Evolutionary conservation across 768 basidiomycete genomes (phyloP), one percentile per base, ranked within the genome.

Genomic region (Mycena rosella): DNA sequence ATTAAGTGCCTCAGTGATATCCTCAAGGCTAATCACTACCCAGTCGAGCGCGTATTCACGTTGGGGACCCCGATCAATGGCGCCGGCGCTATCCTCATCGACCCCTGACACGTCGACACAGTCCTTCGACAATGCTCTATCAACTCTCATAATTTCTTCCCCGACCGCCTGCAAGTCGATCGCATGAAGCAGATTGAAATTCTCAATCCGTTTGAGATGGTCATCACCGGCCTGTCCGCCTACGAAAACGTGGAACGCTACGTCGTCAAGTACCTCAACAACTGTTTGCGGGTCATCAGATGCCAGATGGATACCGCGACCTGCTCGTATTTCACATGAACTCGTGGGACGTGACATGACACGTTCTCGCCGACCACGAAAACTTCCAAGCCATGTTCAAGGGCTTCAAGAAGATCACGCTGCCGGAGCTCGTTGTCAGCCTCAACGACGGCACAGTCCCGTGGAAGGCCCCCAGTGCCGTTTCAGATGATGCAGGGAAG

Each of bases 401-500:
- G n/a, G n/a, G n/a, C n/a, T n/a, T 2, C 5, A 44, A 47, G n/a
- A 9, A 58, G 5, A 4, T 58, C 1, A 45, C 40, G 2, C 42
- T 29, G 3, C 57, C 57, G 14, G 57, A 44, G 27, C 57, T 58
- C 5, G 29, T 58, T 22, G 8, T 58, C 29, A 30, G 29, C n/a
- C 18, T 58, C 18, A 58, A 58, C 29, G 57, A 58, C 11, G 57
- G 57, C 18, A 2, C 3, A 3, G 57, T 58, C 20, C 27, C 57
- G 13, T 58, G 57, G 57, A 58, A 47, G 44, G 57, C 51, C 13
- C 7, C 57, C 2, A 32, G n/a, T 26, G 10, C 57, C n/a, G n/a
- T n/a, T n/a, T n/a, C n/a, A 4, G 44, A 58, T 5, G 57, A 36
- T 3, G 57, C 57, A 1, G 44, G 27, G 5, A 58, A 58, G 32